A percentile compares a stretch with the other conserved stretches of the same genome.
Conservation (phyloP, 768 basidiomycete genomes). For the Chalciporus pseudorubinellus region DNA sequence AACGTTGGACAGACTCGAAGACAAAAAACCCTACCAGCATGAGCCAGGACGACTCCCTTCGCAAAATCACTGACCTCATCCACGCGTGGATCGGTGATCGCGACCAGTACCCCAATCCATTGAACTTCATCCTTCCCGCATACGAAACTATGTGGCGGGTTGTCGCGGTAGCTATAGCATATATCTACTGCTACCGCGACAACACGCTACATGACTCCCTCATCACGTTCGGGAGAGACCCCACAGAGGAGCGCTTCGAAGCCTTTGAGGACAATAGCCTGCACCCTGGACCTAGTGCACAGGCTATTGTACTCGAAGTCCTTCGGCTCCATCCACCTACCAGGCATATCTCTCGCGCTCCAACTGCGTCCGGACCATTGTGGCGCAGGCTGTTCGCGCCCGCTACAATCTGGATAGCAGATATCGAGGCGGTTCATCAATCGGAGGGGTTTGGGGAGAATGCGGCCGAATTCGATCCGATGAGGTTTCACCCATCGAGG, state of each 20-base stretch:
- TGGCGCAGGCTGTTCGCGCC: conserved; percentile 12
- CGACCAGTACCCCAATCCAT: conserved; percentile 32
- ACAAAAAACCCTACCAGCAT: conserved; percentile 6
- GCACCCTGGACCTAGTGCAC: conserved; percentile 17
- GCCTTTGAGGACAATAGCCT: conserved; percentile 11
- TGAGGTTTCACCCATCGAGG: conserved; percentile 35
- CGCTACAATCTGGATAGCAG: conserved; percentile 19
- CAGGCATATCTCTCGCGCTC: conserved; percentile 21
- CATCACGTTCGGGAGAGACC: conserved; percentile 18
- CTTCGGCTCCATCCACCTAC: conserved; percentile 31
- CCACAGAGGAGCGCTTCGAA: conserved; percentile 20
- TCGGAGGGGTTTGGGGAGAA: conserved; percentile 25
- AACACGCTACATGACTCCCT: conserved; percentile 27
- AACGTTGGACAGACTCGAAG: conserved; percentile 27
- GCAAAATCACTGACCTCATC: conserved; percentile 28
- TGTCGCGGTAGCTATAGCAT: conserved; percentile 46
- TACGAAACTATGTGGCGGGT: conserved; percentile 68
- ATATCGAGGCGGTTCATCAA: conserved; percentile 20
- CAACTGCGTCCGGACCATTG: conserved; percentile 1
- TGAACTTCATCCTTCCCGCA: conserved; percentile 56
- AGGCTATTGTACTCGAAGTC: conserved; percentile 26
- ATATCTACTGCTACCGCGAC: conserved; percentile 23
- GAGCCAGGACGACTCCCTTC: conserved; percentile 30
- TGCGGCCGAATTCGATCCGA: conserved; percentile 46
- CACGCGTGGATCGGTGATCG: conserved; percentile 36